A percentile compares a stretch with the other conserved stretches of the same genome.
phyloP scores from a whole-genome alignment of 495 filamentous ascomycete species.

The Staphylotrichum longicolle region DNA sequence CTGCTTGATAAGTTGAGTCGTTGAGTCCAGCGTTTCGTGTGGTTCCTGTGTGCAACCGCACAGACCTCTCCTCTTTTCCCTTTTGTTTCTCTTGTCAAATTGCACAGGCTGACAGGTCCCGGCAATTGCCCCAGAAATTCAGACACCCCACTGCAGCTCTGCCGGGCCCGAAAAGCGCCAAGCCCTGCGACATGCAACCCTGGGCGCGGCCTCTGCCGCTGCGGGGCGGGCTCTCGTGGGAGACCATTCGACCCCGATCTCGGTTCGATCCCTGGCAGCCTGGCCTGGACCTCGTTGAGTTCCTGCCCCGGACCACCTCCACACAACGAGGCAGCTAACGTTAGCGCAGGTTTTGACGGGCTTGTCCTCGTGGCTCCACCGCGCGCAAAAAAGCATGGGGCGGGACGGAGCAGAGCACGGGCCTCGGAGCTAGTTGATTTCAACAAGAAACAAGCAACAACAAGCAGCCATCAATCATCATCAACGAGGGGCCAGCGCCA shows the following conservation, averaged over 20 bases:
- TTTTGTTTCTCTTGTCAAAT: background rate
- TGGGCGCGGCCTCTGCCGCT: constrained; percentile 17
- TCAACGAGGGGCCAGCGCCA: background rate
- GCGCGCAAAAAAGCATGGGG: constrained; percentile 19
- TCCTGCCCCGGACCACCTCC: too few species aligned
- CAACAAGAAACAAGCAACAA: too few species aligned
- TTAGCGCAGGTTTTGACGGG: background rate
- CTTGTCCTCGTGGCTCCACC: constrained; percentile 6
- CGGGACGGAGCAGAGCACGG: constrained; percentile 1
- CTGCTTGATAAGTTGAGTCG: background rate
- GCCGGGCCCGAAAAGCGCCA: constrained; percentile 4
- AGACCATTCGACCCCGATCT: constrained; percentile 5
- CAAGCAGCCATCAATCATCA: background rate
- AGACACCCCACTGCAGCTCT: background rate
- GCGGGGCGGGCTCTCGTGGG: constrained; percentile 6
- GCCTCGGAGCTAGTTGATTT: background rate
- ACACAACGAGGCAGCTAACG: background rate
- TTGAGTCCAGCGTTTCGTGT: background rate
- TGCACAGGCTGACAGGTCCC: too few species aligned
- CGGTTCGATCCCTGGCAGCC: constrained; percentile 9
- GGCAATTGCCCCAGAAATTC: too few species aligned
- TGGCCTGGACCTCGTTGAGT: background rate
- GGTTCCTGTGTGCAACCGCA: background rate
- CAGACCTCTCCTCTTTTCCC: background rate
- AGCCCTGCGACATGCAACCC: constrained; percentile 3